Percentiles rank a stretch among this genome's conserved stretches.
Evolutionary conservation across 768 basidiomycete species (phyloP).

Genomic region (Rhodotorula graminis): DNA sequence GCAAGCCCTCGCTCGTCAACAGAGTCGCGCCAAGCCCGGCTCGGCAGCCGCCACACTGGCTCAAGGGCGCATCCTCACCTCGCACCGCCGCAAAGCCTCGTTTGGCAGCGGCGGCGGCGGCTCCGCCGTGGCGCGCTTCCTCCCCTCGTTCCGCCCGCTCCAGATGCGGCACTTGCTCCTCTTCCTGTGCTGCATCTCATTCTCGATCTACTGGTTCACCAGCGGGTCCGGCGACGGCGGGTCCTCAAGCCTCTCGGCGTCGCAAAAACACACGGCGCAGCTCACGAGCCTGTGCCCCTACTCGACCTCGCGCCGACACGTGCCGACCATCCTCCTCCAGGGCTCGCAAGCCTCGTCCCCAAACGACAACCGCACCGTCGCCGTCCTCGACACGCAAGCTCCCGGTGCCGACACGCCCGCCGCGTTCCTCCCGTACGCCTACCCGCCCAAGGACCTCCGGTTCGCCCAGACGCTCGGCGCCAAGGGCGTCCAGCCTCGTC

Average conservation of each 20-base stretch:
- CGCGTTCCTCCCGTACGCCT: conserved; percentile 28
- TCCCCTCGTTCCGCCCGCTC: conserved; percentile 7
- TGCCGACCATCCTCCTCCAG: conserved; percentile 34
- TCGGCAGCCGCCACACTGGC: not conserved
- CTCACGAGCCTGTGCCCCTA: conserved; percentile 26
- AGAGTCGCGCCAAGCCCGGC: not conserved
- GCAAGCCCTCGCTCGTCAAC: no score
- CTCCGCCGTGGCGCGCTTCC: not conserved
- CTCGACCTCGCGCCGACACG: conserved; percentile 28
- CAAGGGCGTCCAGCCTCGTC: not conserved
- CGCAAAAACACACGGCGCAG: not conserved
- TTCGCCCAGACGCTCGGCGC: conserved; percentile 28
- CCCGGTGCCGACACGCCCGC: not conserved
- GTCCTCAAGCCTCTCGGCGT: not conserved
- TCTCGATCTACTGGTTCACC: conserved; percentile 13
- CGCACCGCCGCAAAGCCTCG: not conserved
- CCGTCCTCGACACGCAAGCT: not conserved
- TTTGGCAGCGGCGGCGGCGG: not conserved
- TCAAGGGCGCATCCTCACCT: not conserved
- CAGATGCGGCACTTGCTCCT: conserved; percentile 22
- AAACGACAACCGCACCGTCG: conserved; percentile 18
- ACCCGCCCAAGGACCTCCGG: conserved; percentile 35
- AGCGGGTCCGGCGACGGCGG: not conserved
- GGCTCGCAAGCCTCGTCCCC: not conserved
- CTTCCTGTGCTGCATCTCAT: conserved; percentile 4